Evolutionary conservation across 306 rosid species (phyloP).

Genomic region (Sicyos edulis): DNA sequence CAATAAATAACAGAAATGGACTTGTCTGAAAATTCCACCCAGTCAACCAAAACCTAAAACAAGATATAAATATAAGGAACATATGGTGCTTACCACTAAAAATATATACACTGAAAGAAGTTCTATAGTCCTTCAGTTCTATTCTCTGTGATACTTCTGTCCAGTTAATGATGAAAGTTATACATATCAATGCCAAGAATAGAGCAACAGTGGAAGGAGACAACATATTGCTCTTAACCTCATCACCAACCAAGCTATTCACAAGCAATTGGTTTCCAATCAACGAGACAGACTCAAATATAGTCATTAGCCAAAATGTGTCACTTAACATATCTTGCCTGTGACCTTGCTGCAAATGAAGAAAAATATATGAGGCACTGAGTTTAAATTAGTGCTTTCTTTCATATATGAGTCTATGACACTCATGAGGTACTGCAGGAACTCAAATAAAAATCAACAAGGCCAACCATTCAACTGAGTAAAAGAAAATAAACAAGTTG

Average conservation of each 20-base stretch:
- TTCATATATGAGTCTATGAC: background rate
- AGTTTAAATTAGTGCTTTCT: background rate
- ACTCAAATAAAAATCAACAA: background rate
- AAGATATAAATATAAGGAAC: background rate
- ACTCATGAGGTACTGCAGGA: constrained; percentile 11
- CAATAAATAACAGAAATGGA: background rate
- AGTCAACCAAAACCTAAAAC: background rate
- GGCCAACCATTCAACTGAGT: constrained; percentile 3
- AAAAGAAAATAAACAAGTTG: background rate
- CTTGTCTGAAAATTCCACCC: background rate
- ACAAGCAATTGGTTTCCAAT: constrained; percentile 84
- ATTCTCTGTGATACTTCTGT: constrained; percentile 42
- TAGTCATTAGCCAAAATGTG: constrained; percentile 85
- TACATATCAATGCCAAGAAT: constrained; percentile 54
- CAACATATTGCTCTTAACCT: constrained; percentile 30
- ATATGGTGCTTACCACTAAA: constrained; percentile 54
- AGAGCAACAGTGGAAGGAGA: constrained; percentile 49
- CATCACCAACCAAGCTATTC: constrained; percentile 66
- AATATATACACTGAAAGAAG: constrained; percentile 52
- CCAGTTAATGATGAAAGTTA: constrained; percentile 52
- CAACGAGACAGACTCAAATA: constrained; percentile 68
- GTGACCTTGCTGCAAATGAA: constrained; percentile 72
- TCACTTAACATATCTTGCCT: constrained; percentile 75
- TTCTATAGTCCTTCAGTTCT: constrained; percentile 55
- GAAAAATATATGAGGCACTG: background rate